These are phyloP conservation scores for Penicillium psychrosexuale DNA, from an alignment of 2,329 filamentous ascomycete species.

Conservation along the genomic window DNA sequence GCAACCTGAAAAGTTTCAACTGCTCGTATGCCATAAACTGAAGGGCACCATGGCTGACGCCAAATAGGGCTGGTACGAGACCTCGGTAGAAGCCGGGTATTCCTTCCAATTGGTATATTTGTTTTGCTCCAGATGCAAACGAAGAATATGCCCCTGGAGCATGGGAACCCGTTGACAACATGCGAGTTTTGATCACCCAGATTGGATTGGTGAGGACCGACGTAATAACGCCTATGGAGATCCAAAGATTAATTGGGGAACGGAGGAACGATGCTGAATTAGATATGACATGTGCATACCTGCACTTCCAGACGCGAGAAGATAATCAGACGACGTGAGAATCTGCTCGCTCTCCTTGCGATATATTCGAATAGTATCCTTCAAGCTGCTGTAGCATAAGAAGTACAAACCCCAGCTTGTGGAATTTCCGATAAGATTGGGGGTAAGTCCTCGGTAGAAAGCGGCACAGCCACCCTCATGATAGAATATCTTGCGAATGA, in stretches of 20 bases:
- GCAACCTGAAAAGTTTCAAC: conserved; percentile 60
- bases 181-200: conserved; percentile 97
- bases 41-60: conserved; percentile 86
- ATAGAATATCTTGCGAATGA: conserved; percentile 51
- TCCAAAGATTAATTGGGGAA: conserved; percentile 1
- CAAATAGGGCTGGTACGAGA: conserved; percentile 75
- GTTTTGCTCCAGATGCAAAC: conserved; percentile 66
- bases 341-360: conserved; percentile 33
- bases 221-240: conserved; percentile 61
- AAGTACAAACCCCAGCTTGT: conserved; percentile 92
- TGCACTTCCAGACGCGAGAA: conserved; percentile 66
- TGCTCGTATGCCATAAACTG: conserved; percentile 95
- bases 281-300: conserved; percentile 37
- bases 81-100: conserved; percentile 81
- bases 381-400: conserved; percentile 64
- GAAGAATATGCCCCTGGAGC: conserved; percentile 75
- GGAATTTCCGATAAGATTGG: conserved; percentile 88
- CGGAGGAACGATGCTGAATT: neutral
- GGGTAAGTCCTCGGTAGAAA: conserved; percentile 84
- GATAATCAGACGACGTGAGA: conserved; percentile 69
- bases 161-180: conserved; percentile 78
- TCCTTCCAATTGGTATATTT: conserved; percentile 70
- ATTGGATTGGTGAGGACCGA: conserved; percentile 87
- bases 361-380: conserved; percentile 50
- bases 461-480: conserved; percentile 61